Evolutionary conservation across 257 asterid species (phyloP).

Genomic region (Scutellaria minor): DNA sequence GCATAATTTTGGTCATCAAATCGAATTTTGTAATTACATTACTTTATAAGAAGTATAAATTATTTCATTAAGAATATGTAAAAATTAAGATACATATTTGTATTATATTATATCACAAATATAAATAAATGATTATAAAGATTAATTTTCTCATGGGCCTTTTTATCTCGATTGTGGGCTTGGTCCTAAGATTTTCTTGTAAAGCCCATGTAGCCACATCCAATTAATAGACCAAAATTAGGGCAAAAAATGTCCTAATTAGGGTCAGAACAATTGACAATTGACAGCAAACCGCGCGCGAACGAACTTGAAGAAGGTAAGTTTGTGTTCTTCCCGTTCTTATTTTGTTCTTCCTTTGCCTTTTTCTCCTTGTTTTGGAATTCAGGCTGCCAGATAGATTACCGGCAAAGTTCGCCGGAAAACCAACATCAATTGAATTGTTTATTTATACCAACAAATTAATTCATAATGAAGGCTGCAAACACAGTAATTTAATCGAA

Average conservation of each 20-base stretch:
- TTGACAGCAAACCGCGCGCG: conserved; percentile 6
- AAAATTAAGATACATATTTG: too few relatives aligned
- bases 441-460: neutral
- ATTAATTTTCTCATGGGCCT: neutral
- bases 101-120: too few relatives aligned
- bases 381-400: neutral
- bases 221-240: neutral
- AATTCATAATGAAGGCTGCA: neutral
- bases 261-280: neutral
- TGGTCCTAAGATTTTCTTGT: neutral
- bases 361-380: neutral
- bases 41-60: too few relatives aligned
- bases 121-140: too few relatives aligned
- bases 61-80: too few relatives aligned
- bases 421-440: neutral
- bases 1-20: too few relatives aligned
- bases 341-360: neutral
- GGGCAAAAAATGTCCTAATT: conserved; percentile 18
- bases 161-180: neutral
- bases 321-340: neutral
- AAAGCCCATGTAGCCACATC: conserved; percentile 1
- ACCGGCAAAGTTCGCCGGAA: neutral
- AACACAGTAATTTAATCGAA: neutral
- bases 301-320: neutral
- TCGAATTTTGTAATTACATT: too few relatives aligned